Percentiles rank a stretch among this genome's conserved stretches.
phyloP scores from a whole-genome alignment of 768 basidiomycete genomes.

The Cantharellus cinnabarinus region DNA sequence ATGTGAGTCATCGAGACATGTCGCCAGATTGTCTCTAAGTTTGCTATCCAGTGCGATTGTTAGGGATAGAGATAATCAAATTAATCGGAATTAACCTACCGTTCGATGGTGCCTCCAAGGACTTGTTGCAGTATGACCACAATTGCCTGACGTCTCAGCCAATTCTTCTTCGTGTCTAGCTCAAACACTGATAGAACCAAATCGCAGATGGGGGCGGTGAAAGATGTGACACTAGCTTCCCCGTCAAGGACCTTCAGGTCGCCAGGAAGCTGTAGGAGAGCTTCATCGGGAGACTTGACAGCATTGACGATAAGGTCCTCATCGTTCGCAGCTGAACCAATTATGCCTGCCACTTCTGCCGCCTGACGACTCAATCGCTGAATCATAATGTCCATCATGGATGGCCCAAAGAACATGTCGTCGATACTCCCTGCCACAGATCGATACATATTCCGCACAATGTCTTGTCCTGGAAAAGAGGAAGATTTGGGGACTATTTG shows the following conservation, averaged over 20 bases:
- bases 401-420: slow-evolving; percentile 91
- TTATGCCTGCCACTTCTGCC: slow-evolving; percentile 70
- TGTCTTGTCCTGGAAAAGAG: slow-evolving; percentile 43
- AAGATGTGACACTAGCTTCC: slow-evolving; percentile 73
- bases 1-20: slow-evolving; percentile 44
- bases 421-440: slow-evolving; percentile 90
- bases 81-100: slow-evolving; percentile 28
- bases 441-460: slow-evolving; percentile 75
- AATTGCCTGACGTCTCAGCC: slow-evolving; percentile 87
- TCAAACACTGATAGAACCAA: slow-evolving; percentile 85
- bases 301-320: slow-evolving; percentile 73
- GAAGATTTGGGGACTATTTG: slow-evolving; percentile 21
- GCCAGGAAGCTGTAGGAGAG: slow-evolving; percentile 50
- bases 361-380: slow-evolving; percentile 78
- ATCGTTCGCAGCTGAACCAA: slow-evolving; percentile 55
- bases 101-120: slow-evolving; percentile 85
- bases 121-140: slow-evolving; percentile 93
- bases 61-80: background rate
- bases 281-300: slow-evolving; percentile 48
- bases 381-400: slow-evolving; percentile 89
- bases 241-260: slow-evolving; percentile 68
- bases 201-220: slow-evolving; percentile 88
- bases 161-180: slow-evolving; percentile 88
- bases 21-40: slow-evolving; percentile 58
- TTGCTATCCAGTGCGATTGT: slow-evolving; percentile 31